These are phyloP conservation scores for Bombardia bombarda DNA, from an alignment of 495 filamentous ascomycete genomes.

Conservation along the genomic window DNA sequence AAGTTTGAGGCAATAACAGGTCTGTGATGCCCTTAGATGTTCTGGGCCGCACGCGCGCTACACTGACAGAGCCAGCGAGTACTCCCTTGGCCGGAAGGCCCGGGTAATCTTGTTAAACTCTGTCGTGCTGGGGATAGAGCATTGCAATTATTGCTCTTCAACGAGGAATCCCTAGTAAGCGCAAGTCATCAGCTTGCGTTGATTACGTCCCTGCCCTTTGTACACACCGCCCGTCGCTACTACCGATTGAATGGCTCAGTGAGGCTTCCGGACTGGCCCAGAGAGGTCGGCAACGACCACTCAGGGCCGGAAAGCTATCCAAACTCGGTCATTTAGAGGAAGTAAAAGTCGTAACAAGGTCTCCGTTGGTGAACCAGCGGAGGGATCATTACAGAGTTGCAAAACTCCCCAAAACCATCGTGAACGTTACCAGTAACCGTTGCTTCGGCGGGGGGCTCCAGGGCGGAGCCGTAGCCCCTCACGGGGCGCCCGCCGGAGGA, in stretches of 20 bases:
- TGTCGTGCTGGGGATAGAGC: constrained; percentile 34
- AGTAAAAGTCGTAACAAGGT: constrained; percentile 73
- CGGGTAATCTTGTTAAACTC: constrained; percentile 20
- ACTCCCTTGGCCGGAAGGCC: constrained; percentile 61
- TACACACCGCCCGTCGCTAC: constrained; percentile 67
- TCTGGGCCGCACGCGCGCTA: constrained; percentile 67
- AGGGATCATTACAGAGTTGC: constrained; percentile 55
- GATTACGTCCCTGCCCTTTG: constrained; percentile 68
- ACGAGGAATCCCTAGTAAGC: constrained; percentile 71
- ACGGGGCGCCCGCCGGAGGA: constrained; percentile 27
- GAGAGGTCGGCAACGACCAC: constrained; percentile 56
- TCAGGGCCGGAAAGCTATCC: constrained; percentile 60
- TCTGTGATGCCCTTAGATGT: constrained; percentile 67
- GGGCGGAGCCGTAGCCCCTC: constrained; percentile 8
- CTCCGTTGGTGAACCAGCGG: constrained; percentile 67
- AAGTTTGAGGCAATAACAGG: constrained; percentile 66
- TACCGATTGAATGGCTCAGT: constrained; percentile 71
- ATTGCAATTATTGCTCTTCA: constrained; percentile 78
- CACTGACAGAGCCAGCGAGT: constrained; percentile 66
- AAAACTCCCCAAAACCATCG: constrained; percentile 23
- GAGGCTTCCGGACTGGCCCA: constrained; percentile 62
- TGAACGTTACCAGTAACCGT: constrained; percentile 19
- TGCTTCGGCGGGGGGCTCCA: constrained; percentile 32
- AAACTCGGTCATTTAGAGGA: constrained; percentile 71
- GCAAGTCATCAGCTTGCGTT: constrained; percentile 66